Percentiles rank a stretch among this genome's conserved stretches.
phyloP scores from a whole-genome alignment of 148 eudicot species.

The Dianthus caryophyllus region DNA sequence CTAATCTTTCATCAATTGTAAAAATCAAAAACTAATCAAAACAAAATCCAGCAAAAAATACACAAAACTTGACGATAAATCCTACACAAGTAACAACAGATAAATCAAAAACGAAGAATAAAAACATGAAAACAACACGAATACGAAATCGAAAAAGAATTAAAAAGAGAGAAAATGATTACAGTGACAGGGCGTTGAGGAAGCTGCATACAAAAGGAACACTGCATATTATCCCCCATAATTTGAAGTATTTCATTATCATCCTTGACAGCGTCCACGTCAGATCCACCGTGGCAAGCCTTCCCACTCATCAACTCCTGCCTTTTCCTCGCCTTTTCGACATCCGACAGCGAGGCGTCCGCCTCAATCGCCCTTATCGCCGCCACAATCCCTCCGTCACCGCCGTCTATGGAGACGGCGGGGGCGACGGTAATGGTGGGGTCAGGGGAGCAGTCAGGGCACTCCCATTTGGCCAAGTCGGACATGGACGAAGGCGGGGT shows the following conservation, averaged over 20 bases:
- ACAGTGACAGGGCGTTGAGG: slow-evolving; percentile 95
- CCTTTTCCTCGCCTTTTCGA: slow-evolving; percentile 59
- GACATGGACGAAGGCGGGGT: slow-evolving; percentile 42
- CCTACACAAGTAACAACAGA: no score
- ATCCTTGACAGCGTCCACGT: slow-evolving; percentile 12
- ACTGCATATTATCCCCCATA: slow-evolving; percentile 49
- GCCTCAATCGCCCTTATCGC: slow-evolving; percentile 63
- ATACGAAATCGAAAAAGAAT: no score
- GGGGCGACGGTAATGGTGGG: not conserved
- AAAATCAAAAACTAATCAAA: no score
- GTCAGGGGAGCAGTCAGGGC: slow-evolving; percentile 62
- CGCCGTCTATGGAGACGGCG: not conserved
- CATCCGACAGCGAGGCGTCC: slow-evolving; percentile 50
- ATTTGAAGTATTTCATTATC: slow-evolving; percentile 45
- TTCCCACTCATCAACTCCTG: slow-evolving; percentile 62
- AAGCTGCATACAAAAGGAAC: slow-evolving; percentile 77
- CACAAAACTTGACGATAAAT: no score
- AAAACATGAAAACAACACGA: no score
- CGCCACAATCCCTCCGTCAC: slow-evolving; percentile 36
- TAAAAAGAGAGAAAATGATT: slow-evolving; percentile 13
- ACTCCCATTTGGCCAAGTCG: slow-evolving; percentile 43
- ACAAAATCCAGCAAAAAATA: no score
- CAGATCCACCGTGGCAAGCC: slow-evolving; percentile 3
- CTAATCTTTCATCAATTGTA: no score
- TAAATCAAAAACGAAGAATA: no score